A percentile compares a stretch with the other conserved stretches of the same genome.
phyloP scores from a whole-genome alignment of 352 stramenopile genomes.

The Phytophthora multivora region DNA sequence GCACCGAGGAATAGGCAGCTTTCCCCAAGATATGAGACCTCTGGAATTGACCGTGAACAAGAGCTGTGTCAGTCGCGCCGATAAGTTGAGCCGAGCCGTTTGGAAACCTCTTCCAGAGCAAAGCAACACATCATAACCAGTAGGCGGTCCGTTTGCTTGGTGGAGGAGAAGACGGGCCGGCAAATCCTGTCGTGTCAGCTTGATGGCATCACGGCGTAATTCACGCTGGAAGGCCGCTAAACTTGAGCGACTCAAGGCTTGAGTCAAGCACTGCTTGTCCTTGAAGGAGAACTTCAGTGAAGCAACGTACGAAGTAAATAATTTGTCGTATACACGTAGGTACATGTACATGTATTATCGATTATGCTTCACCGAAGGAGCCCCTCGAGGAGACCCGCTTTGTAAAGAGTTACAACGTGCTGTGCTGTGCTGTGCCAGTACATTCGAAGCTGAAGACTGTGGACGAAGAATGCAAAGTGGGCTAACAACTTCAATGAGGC shows the following conservation, averaged over 20 bases:
- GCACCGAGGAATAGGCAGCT: neutral
- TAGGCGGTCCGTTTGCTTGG: neutral
- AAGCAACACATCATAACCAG: neutral
- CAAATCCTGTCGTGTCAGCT: slow-evolving; percentile 25
- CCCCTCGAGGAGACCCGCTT: too few species aligned
- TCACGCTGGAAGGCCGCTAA: neutral
- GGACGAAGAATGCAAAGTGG: neutral
- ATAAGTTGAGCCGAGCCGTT: slow-evolving; percentile 1
- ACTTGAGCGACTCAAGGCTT: too few species aligned
- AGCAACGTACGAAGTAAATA: too few species aligned
- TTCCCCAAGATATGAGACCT: neutral
- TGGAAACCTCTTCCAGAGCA: neutral
- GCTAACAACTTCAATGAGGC: too few species aligned
- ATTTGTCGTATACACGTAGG: too few species aligned
- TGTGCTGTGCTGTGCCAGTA: too few species aligned
- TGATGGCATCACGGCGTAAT: neutral
- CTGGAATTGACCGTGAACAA: neutral
- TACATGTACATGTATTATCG: too few species aligned
- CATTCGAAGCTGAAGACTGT: neutral
- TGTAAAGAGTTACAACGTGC: too few species aligned
- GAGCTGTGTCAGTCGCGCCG: neutral
- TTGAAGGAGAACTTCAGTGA: too few species aligned
- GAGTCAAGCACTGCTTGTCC: too few species aligned
- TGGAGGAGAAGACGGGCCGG: neutral
- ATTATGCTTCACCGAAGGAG: too few species aligned